phyloP scores from a whole-genome alignment of 371 early-diverging fungal genomes.

The Gilbertella persicaria region DNA sequence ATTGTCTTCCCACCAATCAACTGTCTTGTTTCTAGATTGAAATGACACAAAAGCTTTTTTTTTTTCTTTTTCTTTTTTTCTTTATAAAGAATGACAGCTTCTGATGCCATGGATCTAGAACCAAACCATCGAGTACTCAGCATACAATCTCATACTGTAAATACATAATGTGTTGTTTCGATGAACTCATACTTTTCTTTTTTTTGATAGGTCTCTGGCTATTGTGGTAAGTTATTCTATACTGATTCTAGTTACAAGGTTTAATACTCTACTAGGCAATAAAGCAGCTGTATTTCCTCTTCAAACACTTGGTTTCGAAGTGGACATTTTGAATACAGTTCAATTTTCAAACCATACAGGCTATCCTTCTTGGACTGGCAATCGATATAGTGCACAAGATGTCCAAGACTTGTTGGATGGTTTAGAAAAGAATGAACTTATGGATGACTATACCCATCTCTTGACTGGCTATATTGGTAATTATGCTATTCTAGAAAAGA shows the following conservation, averaged over 20 bases:
- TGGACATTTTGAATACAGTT: conserved; percentile 91
- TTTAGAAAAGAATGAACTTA: conserved; percentile 70
- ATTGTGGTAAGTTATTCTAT: conserved; percentile 59
- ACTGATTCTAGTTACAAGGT: background rate
- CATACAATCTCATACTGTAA: conserved; percentile 90
- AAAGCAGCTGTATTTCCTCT: conserved; percentile 91
- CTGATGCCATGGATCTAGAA: background rate
- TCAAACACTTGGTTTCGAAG: conserved; percentile 88
- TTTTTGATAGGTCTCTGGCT: conserved; percentile 64
- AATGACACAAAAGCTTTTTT: too few species aligned
- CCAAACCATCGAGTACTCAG: conserved; percentile 68
- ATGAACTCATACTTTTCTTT: background rate
- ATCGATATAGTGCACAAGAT: conserved; percentile 61
- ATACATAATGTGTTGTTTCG: background rate
- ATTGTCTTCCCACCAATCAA: too few species aligned
- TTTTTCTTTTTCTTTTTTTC: background rate
- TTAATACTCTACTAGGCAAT: conserved; percentile 69
- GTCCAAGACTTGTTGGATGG: conserved; percentile 74
- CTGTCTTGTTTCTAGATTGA: too few species aligned
- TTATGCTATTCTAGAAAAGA: conserved; percentile 65
- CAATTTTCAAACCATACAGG: conserved; percentile 93
- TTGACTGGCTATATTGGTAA: conserved; percentile 87
- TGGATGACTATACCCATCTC: conserved; percentile 76
- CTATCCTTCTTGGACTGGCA: conserved; percentile 78
- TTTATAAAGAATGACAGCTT: background rate